phyloP scores from a whole-genome alignment of 192 early-diverging fungal genomes.

The Podila epigama region DNA sequence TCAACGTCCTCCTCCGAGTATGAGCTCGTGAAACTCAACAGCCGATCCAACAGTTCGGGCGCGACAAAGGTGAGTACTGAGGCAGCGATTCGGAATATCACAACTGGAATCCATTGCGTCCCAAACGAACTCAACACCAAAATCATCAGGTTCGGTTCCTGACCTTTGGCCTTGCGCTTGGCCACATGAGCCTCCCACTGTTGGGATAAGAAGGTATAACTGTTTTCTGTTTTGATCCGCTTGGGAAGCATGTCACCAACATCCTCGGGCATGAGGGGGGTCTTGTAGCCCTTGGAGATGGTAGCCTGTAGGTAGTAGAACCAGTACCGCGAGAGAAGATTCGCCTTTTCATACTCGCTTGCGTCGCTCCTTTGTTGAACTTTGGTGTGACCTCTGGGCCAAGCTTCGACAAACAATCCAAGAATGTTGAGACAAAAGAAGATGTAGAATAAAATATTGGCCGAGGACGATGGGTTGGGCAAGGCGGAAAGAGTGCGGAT shows the following conservation, averaged over 20 bases:
- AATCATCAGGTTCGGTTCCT: slow-evolving; percentile 5
- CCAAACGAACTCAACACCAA: not conserved
- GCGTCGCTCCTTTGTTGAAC: slow-evolving; percentile 4
- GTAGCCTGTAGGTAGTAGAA: slow-evolving; percentile 20
- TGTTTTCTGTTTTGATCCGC: not conserved
- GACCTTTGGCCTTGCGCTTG: slow-evolving; percentile 7
- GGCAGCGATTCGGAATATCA: not conserved
- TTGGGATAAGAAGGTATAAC: not conserved
- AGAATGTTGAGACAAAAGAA: not conserved
- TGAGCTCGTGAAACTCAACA: not conserved
- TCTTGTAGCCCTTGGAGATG: slow-evolving; percentile 23
- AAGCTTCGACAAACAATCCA: slow-evolving; percentile 14
- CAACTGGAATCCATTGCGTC: not conserved
- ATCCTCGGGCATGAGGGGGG: slow-evolving; percentile 10
- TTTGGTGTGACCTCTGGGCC: slow-evolving; percentile 13
- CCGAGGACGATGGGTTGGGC: not conserved
- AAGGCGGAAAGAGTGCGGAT: not conserved
- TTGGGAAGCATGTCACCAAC: slow-evolving; percentile 19
- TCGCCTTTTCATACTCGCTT: slow-evolving; percentile 27
- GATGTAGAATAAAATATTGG: slow-evolving; percentile 1
- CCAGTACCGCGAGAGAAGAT: slow-evolving; percentile 20
- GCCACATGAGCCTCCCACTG: slow-evolving; percentile 15
- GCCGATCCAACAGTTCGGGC: not conserved
- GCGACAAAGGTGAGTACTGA: slow-evolving; percentile 1
- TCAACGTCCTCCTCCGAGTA: not conserved